phyloP scores from a whole-genome alignment of 1,284 basidiomycete genomes.

The Hemileia vastatrix region DNA sequence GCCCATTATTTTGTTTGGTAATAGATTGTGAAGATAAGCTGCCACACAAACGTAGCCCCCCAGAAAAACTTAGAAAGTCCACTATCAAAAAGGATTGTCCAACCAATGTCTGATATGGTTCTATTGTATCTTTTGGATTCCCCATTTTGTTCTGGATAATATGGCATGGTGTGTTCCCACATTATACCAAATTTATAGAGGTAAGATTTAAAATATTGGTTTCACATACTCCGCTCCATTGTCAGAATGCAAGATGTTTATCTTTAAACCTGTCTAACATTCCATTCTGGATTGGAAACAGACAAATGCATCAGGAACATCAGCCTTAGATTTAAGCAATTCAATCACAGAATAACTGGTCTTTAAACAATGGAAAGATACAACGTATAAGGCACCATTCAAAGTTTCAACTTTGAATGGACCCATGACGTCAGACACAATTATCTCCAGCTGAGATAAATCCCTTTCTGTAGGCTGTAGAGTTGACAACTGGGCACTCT shows the following conservation, averaged over 20 bases:
- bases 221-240: neutral
- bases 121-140: conserved; percentile 1
- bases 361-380: neutral
- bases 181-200: neutral
- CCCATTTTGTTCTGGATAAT: conserved; percentile 9
- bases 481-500: neutral
- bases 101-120: neutral
- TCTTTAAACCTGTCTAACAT: neutral
- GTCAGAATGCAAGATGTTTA: neutral
- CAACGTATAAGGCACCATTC: neutral
- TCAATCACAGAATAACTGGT: neutral
- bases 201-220: neutral
- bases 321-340: neutral
- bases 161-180: neutral
- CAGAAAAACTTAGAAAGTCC: neutral
- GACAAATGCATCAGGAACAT: neutral
- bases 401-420: neutral
- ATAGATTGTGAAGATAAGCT: neutral
- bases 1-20: conserved; percentile 5
- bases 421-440: neutral
- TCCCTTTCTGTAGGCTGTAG: neutral
- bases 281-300: neutral
- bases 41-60: conserved; percentile 1
- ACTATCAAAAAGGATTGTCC: neutral
- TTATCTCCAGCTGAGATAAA: neutral